phyloP scores from a whole-genome alignment of 345 rosid genomes.

The Gossypium longicalyx region DNA sequence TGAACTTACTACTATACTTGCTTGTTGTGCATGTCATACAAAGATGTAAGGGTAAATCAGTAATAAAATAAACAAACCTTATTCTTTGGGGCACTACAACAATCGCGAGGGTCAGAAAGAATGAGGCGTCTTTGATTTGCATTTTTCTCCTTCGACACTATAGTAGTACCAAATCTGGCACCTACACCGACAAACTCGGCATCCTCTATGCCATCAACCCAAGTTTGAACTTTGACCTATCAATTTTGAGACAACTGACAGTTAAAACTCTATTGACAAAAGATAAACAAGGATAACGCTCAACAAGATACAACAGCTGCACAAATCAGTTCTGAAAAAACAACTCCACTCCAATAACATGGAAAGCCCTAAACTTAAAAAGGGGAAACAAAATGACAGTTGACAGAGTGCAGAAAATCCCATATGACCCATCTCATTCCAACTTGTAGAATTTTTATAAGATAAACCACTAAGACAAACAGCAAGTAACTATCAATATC shows the following conservation, averaged over 20 bases:
- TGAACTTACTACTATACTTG: background rate
- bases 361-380: background rate
- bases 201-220: conserved; percentile 69
- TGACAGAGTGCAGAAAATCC: background rate
- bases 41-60: background rate
- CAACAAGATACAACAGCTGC: background rate
- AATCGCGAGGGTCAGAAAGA: conserved; percentile 83
- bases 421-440: background rate
- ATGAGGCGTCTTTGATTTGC: conserved; percentile 68
- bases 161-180: conserved; percentile 81
- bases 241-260: conserved; percentile 3
- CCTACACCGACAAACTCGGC: conserved; percentile 96
- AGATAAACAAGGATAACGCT: conserved; percentile 15
- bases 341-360: background rate
- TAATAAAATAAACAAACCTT: conserved; percentile 47
- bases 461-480: background rate
- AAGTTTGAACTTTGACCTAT: conserved; percentile 97
- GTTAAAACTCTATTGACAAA: conserved; percentile 1
- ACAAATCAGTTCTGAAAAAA: background rate
- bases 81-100: conserved; percentile 55
- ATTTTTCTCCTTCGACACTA: conserved; percentile 91
- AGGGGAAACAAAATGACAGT: background rate
- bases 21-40: background rate
- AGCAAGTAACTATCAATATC: background rate
- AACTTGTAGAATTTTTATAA: background rate